These are phyloP conservation scores for Coemansia brasiliensis DNA, from an alignment of 192 early-diverging fungal species.

Conservation along the genomic window DNA sequence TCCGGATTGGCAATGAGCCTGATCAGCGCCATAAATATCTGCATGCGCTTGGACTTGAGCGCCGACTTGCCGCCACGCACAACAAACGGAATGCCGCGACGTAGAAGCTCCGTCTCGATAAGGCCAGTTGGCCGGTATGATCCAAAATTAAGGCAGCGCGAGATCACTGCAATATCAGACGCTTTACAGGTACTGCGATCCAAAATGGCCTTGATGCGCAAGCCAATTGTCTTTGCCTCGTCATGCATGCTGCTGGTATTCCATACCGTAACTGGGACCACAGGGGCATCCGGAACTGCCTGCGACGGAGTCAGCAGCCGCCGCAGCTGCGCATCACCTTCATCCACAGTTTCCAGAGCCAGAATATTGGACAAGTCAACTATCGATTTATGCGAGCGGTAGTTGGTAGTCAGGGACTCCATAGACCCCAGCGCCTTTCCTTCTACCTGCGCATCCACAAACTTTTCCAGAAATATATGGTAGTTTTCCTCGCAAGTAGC, in stretches of 20 bases:
- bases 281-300: constrained; percentile 24
- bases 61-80: constrained; percentile 45
- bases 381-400: constrained; percentile 52
- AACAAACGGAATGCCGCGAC: constrained; percentile 32
- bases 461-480: constrained; percentile 28
- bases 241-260: constrained; percentile 56
- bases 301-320: constrained; percentile 37
- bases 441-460: constrained; percentile 42
- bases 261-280: constrained; percentile 52
- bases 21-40: constrained; percentile 39
- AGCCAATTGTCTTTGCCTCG: constrained; percentile 58
- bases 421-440: constrained; percentile 13
- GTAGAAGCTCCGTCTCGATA: constrained; percentile 60
- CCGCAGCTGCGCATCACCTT: constrained; percentile 15
- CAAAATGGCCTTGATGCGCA: constrained; percentile 28
- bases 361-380: constrained; percentile 53
- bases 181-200: constrained; percentile 66
- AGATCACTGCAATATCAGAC: constrained; percentile 67
- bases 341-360: constrained; percentile 34
- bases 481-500: constrained; percentile 51
- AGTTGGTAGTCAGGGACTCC: constrained; percentile 46
- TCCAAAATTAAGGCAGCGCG: constrained; percentile 61
- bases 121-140: constrained; percentile 51
- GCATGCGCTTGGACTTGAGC: constrained; percentile 37
- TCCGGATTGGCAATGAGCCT: constrained; percentile 31